These are phyloP conservation scores for Logfia minima DNA, from an alignment of 129 eudicot species.

Conservation along the genomic window DNA sequence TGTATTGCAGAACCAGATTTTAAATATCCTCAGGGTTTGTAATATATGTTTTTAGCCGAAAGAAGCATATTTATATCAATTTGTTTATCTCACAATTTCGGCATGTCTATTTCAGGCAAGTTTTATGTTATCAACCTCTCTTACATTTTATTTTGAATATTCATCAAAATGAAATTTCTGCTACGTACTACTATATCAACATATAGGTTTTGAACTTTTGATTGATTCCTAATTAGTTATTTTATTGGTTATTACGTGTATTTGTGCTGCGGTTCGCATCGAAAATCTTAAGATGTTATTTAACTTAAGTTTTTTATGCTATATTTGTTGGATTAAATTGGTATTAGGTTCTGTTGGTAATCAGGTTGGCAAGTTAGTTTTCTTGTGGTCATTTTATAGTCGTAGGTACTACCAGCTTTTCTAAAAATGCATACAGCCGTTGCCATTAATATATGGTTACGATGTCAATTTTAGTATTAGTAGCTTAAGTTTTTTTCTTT, in stretches of 20 bases:
- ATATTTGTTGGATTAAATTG: too few species aligned
- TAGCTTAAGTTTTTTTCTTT: too few species aligned
- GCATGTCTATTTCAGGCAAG: constrained; percentile 13
- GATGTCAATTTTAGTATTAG: too few species aligned
- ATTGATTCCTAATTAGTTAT: not conserved
- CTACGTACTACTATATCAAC: too few species aligned
- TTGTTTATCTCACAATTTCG: not conserved
- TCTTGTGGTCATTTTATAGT: too few species aligned
- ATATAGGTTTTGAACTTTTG: not conserved
- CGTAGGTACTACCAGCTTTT: too few species aligned
- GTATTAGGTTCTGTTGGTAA: too few species aligned
- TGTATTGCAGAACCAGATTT: not conserved
- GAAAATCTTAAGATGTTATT: not conserved
- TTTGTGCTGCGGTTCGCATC: not conserved
- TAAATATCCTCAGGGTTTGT: not conserved
- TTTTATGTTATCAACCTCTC: not conserved
- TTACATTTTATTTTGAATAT: too few species aligned
- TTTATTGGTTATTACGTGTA: not conserved
- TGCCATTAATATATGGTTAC: too few species aligned
- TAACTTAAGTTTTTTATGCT: not conserved
- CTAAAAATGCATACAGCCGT: too few species aligned
- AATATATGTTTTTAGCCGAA: not conserved
- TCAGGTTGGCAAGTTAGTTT: too few species aligned
- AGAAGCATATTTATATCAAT: not conserved
- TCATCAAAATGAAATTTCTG: not conserved